These are phyloP conservation scores for Diplotaxis tenuifolia DNA, from an alignment of 345 rosid genomes.

Conservation along the genomic window DNA sequence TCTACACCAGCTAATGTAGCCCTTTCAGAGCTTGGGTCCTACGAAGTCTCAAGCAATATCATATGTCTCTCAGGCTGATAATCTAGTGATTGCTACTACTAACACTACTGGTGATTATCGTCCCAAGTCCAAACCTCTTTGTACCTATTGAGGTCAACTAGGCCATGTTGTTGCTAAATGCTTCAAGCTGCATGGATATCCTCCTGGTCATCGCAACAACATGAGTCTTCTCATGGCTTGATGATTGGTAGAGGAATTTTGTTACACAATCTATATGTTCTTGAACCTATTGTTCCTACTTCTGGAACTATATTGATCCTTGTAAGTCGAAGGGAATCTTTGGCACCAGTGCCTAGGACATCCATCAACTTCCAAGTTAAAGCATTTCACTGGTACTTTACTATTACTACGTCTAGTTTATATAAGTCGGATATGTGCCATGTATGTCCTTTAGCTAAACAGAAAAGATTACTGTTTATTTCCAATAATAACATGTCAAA, in stretches of 20 bases:
- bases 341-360: not conserved
- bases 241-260: not conserved
- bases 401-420: not conserved
- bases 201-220: too few relatives aligned
- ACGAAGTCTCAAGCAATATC: too few relatives aligned
- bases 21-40: too few relatives aligned
- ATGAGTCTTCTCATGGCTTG: not conserved
- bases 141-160: too few relatives aligned
- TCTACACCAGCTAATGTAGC: too few relatives aligned
- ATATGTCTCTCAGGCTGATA: too few relatives aligned
- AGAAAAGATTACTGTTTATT: not conserved
- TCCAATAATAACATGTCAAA: not conserved
- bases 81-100: too few relatives aligned
- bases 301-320: not conserved
- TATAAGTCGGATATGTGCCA: not conserved
- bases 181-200: too few relatives aligned
- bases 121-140: too few relatives aligned
- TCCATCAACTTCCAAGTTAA: not conserved
- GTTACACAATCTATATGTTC: not conserved
- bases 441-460: not conserved
- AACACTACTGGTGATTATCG: too few relatives aligned
- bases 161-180: too few relatives aligned
- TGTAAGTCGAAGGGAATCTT: not conserved
- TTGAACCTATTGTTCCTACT: not conserved
- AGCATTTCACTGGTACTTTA: not conserved